phyloP scores from a whole-genome alignment of 192 early-diverging fungal genomes.

The Coemansia biformis region DNA sequence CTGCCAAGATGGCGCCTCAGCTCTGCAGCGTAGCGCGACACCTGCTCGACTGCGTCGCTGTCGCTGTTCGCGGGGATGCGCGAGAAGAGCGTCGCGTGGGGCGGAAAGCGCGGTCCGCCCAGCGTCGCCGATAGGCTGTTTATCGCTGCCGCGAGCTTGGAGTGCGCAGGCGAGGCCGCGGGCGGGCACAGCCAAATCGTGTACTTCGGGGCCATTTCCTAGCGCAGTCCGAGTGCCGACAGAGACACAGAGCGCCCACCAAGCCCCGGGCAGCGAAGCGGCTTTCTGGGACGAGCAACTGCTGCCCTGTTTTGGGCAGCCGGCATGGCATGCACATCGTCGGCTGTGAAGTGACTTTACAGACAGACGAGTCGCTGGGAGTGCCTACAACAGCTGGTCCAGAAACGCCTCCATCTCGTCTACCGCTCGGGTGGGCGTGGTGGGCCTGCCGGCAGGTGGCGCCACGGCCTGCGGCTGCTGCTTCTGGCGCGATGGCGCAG shows the following conservation, averaged over 20 bases:
- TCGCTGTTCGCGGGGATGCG: slow-evolving; percentile 20
- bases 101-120: slow-evolving; percentile 13
- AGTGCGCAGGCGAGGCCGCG: not conserved
- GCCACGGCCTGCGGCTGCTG: too few relatives aligned
- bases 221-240: too few relatives aligned
- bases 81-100: slow-evolving; percentile 36
- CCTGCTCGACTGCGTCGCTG: slow-evolving; percentile 11
- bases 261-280: too few relatives aligned
- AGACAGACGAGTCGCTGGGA: too few relatives aligned
- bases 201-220: slow-evolving; percentile 16
- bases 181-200: slow-evolving; percentile 45
- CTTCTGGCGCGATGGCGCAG: too few relatives aligned
- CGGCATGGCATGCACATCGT: too few relatives aligned
- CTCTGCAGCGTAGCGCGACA: slow-evolving; percentile 5
- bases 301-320: too few relatives aligned
- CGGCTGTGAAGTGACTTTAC: too few relatives aligned
- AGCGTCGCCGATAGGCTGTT: slow-evolving; percentile 6
- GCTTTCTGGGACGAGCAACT: too few relatives aligned
- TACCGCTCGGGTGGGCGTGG: slow-evolving; percentile 5
- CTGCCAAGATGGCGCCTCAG: slow-evolving; percentile 7
- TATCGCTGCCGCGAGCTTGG: slow-evolving; percentile 7
- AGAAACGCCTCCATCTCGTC: slow-evolving; percentile 42
- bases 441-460: too few relatives aligned
- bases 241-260: too few relatives aligned
- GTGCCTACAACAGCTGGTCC: slow-evolving; percentile 37